Evolutionary conservation across 495 filamentous ascomycete genomes (phyloP), one percentile per base, ranked within the genome.

Genomic region (Extremus antarcticus): DNA sequence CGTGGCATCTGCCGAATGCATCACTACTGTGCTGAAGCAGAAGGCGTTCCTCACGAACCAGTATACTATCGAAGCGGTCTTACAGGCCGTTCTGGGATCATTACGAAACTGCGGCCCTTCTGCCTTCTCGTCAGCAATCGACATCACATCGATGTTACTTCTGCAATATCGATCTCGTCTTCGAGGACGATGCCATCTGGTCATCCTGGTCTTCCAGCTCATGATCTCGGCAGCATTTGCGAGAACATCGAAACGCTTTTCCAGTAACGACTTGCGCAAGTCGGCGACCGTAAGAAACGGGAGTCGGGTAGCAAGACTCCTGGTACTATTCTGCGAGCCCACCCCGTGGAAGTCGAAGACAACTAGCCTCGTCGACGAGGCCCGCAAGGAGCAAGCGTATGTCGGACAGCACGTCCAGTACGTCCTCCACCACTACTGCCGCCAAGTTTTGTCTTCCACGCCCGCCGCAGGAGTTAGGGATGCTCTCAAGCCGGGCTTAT

Each of bases 301-400:
- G 3, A 70, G 74, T 40, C 72, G 75, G 24, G 88, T 82, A 66
- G 74, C 85, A 7, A 80, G 87, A 3, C 76, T 94, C 23, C 71
- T 95, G 25, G 85, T 81, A 4, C 75, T 85, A 2, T 77, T 94
- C 51, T 89, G 85, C 66, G 84, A 90, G 51, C 90, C 90, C 83
- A 0, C 84, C 85, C 3, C 83, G 89, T 0, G 71, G 82, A 3
- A 72, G 76, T 15, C 73, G 69, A 43, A 60, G 67, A 10, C 63
- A 65, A 19, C 57, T 22, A 67, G 61, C 49, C 76, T 95, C 16
- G 84, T 80, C 49, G 88, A 90, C 53, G 81, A 87, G 53, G 85
- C 83, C 7, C 85, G 87, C 59, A 83, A 80, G 51, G 87, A 86
- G 24, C 84, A 84, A 65, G 77, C 80, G 7, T 84, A 83, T 59